phyloP scores from a whole-genome alignment of 75 land plant species.

The Chamaecyparis obtusa region DNA sequence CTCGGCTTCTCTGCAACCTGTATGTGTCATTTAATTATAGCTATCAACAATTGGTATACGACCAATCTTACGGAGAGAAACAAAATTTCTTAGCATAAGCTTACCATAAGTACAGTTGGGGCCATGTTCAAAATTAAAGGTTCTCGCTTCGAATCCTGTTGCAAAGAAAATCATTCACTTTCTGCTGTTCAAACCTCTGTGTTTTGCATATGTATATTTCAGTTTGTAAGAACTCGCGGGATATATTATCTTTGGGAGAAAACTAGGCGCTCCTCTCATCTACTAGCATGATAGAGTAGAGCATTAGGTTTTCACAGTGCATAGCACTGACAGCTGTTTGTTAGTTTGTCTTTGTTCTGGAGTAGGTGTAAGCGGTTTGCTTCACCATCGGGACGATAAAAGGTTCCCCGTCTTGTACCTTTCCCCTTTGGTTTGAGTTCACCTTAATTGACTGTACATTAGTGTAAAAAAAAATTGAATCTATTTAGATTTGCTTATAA shows the following conservation, averaged over 20 bases:
- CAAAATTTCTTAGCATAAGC: background rate
- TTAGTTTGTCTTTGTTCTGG: no score
- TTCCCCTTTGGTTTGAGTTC: no score
- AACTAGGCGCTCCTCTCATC: background rate
- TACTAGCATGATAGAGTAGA: no score
- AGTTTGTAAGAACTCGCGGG: background rate
- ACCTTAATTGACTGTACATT: no score
- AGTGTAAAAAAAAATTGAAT: no score
- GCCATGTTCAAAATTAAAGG: constrained; percentile 24
- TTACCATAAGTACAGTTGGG: constrained; percentile 60
- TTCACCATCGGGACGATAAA: no score
- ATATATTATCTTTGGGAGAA: no score
- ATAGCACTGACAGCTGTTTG: no score
- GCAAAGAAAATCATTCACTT: background rate
- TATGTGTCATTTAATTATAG: background rate
- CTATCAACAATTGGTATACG: background rate
- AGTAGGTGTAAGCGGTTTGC: no score
- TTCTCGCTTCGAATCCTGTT: background rate
- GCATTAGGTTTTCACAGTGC: no score
- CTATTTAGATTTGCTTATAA: no score
- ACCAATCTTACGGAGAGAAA: background rate
- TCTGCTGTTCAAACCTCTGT: background rate
- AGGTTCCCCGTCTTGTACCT: no score
- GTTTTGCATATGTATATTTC: background rate
- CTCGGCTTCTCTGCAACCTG: constrained; percentile 99